Evolutionary conservation across 2,329 filamentous ascomycete species (phyloP).

Genomic region (Trematosphaeria pertusa): DNA sequence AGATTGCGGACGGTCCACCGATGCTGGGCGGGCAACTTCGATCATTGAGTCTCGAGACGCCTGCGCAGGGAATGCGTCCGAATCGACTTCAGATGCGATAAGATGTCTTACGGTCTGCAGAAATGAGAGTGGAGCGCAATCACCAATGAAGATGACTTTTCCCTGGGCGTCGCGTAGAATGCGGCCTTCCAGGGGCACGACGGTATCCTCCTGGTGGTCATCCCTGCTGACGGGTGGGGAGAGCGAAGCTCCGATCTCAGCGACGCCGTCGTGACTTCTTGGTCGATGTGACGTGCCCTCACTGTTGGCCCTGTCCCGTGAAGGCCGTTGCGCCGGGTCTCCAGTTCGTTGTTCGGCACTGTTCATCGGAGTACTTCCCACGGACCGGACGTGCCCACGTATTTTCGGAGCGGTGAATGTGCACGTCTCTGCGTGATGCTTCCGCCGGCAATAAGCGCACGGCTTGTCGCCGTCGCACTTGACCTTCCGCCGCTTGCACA

Average conservation of each 20-base stretch:
- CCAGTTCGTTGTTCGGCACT: too few species aligned
- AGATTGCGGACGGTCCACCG: conserved; percentile 23
- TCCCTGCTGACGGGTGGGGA: conserved; percentile 36
- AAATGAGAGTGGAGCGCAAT: conserved; percentile 61
- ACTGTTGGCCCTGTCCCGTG: conserved; percentile 8
- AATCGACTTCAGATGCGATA: conserved; percentile 48
- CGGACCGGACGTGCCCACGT: conserved; percentile 41
- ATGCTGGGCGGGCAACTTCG: conserved; percentile 36
- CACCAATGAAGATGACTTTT: conserved; percentile 62
- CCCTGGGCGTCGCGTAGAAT: conserved; percentile 60
- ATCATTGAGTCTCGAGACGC: conserved; percentile 39
- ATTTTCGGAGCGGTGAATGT: conserved; percentile 49
- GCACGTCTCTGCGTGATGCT: conserved; percentile 51
- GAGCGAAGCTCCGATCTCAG: conserved; percentile 17
- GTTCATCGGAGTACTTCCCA: conserved; percentile 33
- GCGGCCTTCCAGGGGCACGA: conserved; percentile 52
- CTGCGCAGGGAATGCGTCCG: conserved; percentile 28
- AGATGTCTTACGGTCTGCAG: conserved; percentile 60
- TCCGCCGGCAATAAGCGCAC: conserved; percentile 57
- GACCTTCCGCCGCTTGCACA: conserved; percentile 47
- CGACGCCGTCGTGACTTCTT: conserved; percentile 11
- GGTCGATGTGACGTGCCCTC: conserved; percentile 11
- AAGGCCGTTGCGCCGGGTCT: too few species aligned
- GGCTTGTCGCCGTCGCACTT: conserved; percentile 61
- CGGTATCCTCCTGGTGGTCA: conserved; percentile 50